phyloP scores from a whole-genome alignment of 164 flowering plant species.

The Stephania japonica region DNA sequence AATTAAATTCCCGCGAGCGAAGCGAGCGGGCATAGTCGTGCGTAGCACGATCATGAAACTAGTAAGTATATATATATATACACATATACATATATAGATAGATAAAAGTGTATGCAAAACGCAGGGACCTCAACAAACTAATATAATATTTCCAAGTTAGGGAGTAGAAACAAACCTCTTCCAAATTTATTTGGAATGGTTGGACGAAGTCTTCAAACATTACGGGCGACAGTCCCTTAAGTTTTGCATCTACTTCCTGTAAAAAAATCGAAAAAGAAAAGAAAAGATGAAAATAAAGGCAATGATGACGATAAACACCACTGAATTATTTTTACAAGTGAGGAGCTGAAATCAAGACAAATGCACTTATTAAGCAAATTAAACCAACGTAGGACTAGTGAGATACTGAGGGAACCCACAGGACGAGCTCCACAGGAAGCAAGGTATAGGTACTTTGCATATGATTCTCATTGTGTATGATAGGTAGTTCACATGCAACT shows the following conservation, averaged over 20 bases:
- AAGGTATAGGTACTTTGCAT: too few species aligned
- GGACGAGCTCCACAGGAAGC: neutral
- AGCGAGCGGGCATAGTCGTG: too few species aligned
- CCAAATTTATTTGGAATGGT: conserved; percentile 69
- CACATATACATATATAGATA: too few species aligned
- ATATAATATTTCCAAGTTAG: neutral
- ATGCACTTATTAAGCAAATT: neutral
- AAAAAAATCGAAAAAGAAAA: conserved; percentile 11
- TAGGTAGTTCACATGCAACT: too few species aligned
- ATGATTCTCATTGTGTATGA: too few species aligned
- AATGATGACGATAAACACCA: neutral
- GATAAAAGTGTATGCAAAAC: neutral
- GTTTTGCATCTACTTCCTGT: conserved; percentile 73
- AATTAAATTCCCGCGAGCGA: too few species aligned
- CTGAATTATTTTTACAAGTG: neutral
- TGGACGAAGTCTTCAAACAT: conserved; percentile 82
- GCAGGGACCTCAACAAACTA: neutral
- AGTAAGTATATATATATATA: too few species aligned
- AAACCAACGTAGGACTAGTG: neutral
- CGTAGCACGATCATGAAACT: too few species aligned
- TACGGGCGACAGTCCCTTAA: conserved; percentile 61
- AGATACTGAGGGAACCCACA: too few species aligned
- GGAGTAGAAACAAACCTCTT: conserved; percentile 43
- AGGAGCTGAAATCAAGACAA: neutral
- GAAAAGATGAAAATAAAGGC: neutral